Percentiles rank a stretch among this genome's conserved stretches.
Conservation (phyloP, 2,329 filamentous ascomycete genomes). For the Pestalotiopsis sp. region DNA sequence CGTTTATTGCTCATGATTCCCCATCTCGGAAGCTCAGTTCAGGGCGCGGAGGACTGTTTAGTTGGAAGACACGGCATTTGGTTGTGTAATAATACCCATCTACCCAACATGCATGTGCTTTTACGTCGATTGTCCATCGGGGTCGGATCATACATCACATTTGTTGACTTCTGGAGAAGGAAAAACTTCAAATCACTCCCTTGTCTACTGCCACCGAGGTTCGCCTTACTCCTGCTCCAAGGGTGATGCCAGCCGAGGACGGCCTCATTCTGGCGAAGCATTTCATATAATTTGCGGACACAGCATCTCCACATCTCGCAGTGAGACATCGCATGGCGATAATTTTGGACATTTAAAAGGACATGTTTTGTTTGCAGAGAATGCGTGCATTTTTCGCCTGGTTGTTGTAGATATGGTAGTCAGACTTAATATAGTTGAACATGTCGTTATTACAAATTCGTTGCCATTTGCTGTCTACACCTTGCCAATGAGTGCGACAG, state of each 20-base stretch:
- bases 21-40: conserved; percentile 13
- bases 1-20: conserved; percentile 16
- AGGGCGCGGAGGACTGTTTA: conserved; percentile 1
- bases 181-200: neutral
- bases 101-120: conserved; percentile 5
- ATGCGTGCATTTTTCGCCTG: neutral
- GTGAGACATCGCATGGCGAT: neutral
- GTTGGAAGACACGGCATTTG: conserved; percentile 9
- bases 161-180: neutral
- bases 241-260: neutral
- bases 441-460: neutral
- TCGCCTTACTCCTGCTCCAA: neutral
- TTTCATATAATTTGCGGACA: neutral
- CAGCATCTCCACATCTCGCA: neutral
- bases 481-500: no score
- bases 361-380: neutral
- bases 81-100: conserved; percentile 14
- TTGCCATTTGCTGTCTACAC: neutral
- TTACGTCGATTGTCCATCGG: neutral
- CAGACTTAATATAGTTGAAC: conserved; percentile 5
- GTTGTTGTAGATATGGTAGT: conserved; percentile 5
- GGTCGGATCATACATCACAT: neutral
- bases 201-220: neutral
- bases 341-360: neutral
- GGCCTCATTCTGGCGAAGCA: neutral